phyloP scores from a whole-genome alignment of 176 grass and related monocot species.

The Alopecurus myosuroides region DNA sequence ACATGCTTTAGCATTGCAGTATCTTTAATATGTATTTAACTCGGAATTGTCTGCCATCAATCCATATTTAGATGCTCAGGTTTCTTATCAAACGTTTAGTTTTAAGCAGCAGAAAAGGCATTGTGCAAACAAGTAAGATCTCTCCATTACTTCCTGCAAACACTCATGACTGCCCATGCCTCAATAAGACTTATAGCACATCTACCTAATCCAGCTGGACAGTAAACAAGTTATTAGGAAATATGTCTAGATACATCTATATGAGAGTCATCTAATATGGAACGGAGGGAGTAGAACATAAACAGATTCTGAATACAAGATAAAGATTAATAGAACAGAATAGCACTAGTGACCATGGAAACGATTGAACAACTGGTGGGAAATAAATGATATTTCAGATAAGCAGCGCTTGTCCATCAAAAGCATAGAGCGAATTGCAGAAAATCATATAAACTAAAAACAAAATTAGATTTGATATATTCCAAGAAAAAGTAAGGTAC shows the following conservation, averaged over 20 bases:
- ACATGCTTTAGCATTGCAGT: background rate
- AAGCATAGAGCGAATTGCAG: background rate
- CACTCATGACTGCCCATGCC: background rate
- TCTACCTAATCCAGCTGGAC: background rate
- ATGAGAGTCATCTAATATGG: no score
- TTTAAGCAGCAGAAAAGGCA: background rate
- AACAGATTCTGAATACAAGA: background rate
- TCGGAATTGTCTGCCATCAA: background rate
- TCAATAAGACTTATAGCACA: background rate
- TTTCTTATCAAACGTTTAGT: background rate
- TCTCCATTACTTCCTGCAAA: background rate
- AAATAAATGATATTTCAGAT: background rate
- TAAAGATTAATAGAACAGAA: background rate
- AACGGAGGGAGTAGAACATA: background rate
- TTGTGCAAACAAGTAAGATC: background rate
- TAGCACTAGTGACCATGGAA: background rate
- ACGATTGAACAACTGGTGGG: background rate
- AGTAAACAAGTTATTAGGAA: background rate
- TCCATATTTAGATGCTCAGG: background rate
- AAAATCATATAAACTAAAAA: background rate
- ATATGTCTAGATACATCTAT: no score
- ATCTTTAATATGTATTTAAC: background rate
- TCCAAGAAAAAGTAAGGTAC: conserved; percentile 8
- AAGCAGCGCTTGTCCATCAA: conserved; percentile 3
- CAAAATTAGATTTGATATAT: background rate